Evolutionary conservation across 495 filamentous ascomycete species (phyloP).

Genomic region (Diplogelasinospora grovesii): DNA sequence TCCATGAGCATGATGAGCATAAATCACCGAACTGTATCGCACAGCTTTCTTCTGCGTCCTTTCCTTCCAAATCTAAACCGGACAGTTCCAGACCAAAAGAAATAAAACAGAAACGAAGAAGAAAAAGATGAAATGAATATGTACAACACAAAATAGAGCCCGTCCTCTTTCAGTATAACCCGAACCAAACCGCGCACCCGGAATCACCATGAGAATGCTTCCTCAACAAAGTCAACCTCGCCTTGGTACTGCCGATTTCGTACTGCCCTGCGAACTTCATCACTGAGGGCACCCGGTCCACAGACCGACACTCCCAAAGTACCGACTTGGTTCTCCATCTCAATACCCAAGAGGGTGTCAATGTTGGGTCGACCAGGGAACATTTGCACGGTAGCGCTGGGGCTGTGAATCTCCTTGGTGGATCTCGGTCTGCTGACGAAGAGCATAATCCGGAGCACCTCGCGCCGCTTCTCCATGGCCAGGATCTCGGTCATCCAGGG

Average conservation of each 20-base stretch:
- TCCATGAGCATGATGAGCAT: too few species aligned
- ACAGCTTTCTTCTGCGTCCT: too few species aligned
- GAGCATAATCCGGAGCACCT: slow-evolving; percentile 75
- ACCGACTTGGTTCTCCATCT: slow-evolving; percentile 70
- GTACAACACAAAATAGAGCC: neutral
- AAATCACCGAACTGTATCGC: too few species aligned
- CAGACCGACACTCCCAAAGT: slow-evolving; percentile 83
- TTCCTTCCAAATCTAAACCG: too few species aligned
- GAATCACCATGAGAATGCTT: slow-evolving; percentile 79
- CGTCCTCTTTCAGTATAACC: neutral
- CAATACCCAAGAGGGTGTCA: slow-evolving; percentile 65
- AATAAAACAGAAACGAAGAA: neutral
- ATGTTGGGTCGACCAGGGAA: slow-evolving; percentile 60
- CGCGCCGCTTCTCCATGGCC: slow-evolving; percentile 70
- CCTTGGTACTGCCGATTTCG: slow-evolving; percentile 57
- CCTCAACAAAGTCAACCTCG: slow-evolving; percentile 83
- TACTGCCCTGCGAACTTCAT: slow-evolving; percentile 73
- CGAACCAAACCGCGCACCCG: neutral
- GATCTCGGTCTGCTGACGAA: slow-evolving; percentile 83
- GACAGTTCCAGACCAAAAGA: neutral
- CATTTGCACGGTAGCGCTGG: slow-evolving; percentile 82
- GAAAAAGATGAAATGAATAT: slow-evolving; percentile 8
- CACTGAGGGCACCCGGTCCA: slow-evolving; percentile 81
- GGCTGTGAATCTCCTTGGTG: slow-evolving; percentile 72
- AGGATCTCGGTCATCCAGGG: slow-evolving; percentile 95